Base-by-base conservation (phyloP, 2,329 filamentous ascomycete species). In the Talaromyces sp. region DNA sequence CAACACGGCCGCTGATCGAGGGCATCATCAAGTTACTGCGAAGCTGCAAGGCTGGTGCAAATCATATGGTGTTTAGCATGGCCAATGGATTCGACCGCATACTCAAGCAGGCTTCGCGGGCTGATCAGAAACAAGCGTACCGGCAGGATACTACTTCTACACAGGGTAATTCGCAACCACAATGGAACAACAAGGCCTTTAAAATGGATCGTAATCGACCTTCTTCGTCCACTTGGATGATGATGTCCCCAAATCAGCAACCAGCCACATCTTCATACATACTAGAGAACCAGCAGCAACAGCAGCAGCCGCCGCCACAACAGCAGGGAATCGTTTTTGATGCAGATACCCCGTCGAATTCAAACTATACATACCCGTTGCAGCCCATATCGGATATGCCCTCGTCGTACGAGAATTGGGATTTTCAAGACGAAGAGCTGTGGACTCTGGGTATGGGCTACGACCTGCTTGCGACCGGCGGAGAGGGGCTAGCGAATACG, bases 391-490 rank as follows among this genome's bases (percentile, higher is more conserved):
- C 57, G 33, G 51, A 33, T 12, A 51, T 60, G 23, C 53, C 57
- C 14, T 36, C 57, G 5, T 51, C 57, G 8, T 55, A 60, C 10
- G 50, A 60, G 50, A 60, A 47, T 36, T 60, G 51, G 57, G 57
- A 44, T n/a, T 47, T 60, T 55, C 57, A 60, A 30, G 57, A 60
- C n/a, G 57, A 54, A n/a, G 57, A 60, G 31, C 9, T 60, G 6
- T 60, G 57, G 57, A 47, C 33, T 18, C 30, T 55, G 34, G 57
- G 33, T 8, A 60, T 60, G 50, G 50, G 50, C 16, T 60, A 60
- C 42, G 57, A 47, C 7, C 51, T 60, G 3, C 34, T 60, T 27
- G 57, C 50, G 9, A 51, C 57, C 4, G 28, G 57, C 23, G 50
- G 57, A 28, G 57, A 54, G 31, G 57, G 57, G 5, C 12, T 31